Conservation (phyloP, 2,329 filamentous ascomycete species). For the Venturia asperata region DNA sequence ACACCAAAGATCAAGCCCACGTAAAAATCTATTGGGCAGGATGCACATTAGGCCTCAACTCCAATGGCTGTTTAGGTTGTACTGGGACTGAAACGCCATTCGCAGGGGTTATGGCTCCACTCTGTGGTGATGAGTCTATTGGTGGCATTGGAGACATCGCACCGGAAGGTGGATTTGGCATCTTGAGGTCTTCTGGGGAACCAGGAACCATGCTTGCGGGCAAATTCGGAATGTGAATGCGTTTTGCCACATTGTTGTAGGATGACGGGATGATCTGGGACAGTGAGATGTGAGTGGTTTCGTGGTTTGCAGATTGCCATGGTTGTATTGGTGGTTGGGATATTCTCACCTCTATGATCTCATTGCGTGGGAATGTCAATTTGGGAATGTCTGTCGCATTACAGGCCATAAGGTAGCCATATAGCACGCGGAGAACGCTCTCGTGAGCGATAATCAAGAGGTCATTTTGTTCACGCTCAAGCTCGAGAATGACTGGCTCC, state of each 20-base stretch:
- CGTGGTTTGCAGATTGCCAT: not conserved
- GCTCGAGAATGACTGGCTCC: constrained; percentile 93
- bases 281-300: not conserved
- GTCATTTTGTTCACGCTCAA: constrained; percentile 94
- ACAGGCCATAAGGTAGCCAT: constrained; percentile 97
- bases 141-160: constrained; percentile 20
- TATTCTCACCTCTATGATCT: constrained; percentile 75
- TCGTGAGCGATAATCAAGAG: constrained; percentile 98
- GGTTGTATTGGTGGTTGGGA: not conserved
- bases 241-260: constrained; percentile 92
- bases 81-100: not conserved
- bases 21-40: not conserved
- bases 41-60: constrained; percentile 9
- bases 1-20: not conserved
- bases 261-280: constrained; percentile 81
- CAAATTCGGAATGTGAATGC: constrained; percentile 72
- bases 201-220: constrained; percentile 61
- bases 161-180: constrained; percentile 60
- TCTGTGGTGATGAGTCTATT: constrained; percentile 15
- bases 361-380: constrained; percentile 87
- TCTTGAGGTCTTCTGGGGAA: constrained; percentile 74
- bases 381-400: constrained; percentile 90
- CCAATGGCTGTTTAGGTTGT: not conserved
- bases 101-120: constrained; percentile 10
- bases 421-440: constrained; percentile 91